Evolutionary conservation across 768 basidiomycete species (phyloP).

Genomic region (Leccinellum luteum): DNA sequence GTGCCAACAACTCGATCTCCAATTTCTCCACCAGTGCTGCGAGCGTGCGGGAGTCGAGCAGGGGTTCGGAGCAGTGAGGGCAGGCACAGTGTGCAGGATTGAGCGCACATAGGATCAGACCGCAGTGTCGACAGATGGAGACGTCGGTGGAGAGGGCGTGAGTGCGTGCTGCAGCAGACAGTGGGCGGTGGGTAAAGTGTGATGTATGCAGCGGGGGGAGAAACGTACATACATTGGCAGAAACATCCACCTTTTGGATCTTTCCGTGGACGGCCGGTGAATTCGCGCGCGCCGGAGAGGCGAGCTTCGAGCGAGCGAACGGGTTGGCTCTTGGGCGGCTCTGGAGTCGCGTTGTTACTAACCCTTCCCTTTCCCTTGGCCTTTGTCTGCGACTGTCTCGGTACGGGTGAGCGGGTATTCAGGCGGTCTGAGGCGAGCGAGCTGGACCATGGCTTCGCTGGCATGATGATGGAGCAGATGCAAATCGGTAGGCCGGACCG

Average conservation of each 20-base stretch:
- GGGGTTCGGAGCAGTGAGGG: conserved; percentile 45
- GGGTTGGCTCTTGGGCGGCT: conserved; percentile 45
- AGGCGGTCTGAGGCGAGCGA: conserved; percentile 57
- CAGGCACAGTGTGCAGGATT: conserved; percentile 56
- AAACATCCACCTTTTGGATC: conserved; percentile 70
- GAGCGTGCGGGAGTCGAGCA: conserved; percentile 37
- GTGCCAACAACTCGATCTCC: conserved; percentile 42
- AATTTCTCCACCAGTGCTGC: conserved; percentile 41
- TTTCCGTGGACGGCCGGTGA: conserved; percentile 32
- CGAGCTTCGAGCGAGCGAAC: conserved; percentile 49
- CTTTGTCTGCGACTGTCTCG: conserved; percentile 20
- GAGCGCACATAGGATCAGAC: conserved; percentile 58
- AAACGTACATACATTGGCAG: conserved; percentile 48
- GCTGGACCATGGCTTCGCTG: conserved; percentile 21
- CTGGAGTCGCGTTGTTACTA: conserved; percentile 37
- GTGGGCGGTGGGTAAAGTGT: too few relatives aligned
- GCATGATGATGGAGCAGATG: background rate
- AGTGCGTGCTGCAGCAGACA: conserved; percentile 42
- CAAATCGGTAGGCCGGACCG: too few relatives aligned
- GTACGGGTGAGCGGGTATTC: conserved; percentile 27
- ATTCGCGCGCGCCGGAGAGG: conserved; percentile 37
- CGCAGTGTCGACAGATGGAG: conserved; percentile 55
- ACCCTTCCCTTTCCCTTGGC: conserved; percentile 35
- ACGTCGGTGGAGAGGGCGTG: conserved; percentile 58
- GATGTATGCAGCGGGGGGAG: background rate